A percentile compares a stretch with the other conserved stretches of the same genome.
Conservation (phyloP, 2,329 filamentous ascomycete species). For the Pseudocercospora cruenta region DNA sequence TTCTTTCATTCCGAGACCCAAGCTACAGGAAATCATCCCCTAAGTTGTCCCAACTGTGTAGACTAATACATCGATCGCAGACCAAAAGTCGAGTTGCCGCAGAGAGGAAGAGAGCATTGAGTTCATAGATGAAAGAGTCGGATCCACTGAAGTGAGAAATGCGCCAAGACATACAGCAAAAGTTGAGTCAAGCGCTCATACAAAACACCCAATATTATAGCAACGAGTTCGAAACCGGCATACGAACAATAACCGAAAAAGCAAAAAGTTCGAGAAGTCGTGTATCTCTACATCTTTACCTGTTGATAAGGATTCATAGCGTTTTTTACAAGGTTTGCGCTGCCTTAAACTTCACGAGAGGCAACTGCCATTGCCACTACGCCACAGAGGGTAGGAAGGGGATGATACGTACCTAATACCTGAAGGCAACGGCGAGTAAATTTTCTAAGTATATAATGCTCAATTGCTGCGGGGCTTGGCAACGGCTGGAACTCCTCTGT, state of each 20-base stretch:
- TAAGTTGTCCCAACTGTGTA: too few relatives aligned
- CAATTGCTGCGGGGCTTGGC: not conserved
- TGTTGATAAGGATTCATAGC: not conserved
- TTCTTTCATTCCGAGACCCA: too few relatives aligned
- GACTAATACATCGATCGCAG: too few relatives aligned
- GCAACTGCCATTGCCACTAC: not conserved
- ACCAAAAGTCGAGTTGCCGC: too few relatives aligned
- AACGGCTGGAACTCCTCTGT: not conserved
- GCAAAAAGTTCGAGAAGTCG: slow-evolving; percentile 1
- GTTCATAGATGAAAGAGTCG: too few relatives aligned
- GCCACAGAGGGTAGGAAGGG: not conserved
- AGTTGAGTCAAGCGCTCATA: too few relatives aligned
- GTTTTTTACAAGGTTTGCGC: slow-evolving; percentile 1
- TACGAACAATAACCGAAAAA: not conserved
- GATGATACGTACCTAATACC: not conserved
- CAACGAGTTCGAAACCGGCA: not conserved
- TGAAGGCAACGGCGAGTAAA: not conserved
- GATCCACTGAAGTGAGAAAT: too few relatives aligned
- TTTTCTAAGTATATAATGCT: not conserved
- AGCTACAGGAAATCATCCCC: too few relatives aligned
- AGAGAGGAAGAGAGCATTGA: too few relatives aligned
- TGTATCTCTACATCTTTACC: not conserved
- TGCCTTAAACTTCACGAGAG: not conserved
- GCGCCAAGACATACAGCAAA: too few relatives aligned
- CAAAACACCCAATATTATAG: too few relatives aligned